Percentiles rank a stretch among this genome's conserved stretches.
phyloP scores from a whole-genome alignment of 1,284 basidiomycete genomes.

The Tremellales sp. region DNA sequence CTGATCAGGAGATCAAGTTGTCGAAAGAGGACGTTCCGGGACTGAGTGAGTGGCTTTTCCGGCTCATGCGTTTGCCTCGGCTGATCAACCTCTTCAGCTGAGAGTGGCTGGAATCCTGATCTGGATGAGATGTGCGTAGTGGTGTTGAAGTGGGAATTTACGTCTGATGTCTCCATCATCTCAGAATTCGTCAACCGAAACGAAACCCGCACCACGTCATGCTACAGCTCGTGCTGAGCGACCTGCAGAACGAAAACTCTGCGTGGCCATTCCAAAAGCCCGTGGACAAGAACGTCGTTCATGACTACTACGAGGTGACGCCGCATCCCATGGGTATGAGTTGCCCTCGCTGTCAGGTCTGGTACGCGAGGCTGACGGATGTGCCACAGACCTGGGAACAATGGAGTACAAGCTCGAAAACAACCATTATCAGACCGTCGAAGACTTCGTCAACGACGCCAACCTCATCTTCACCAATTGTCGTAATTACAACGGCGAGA shows the following conservation, averaged over 20 bases:
- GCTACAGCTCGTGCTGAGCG: conserved; percentile 80
- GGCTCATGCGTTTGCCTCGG: background rate
- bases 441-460: conserved; percentile 75
- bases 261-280: conserved; percentile 67
- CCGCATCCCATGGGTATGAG: conserved; percentile 86
- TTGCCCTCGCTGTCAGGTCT: background rate
- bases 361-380: background rate
- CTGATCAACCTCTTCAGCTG: conserved; percentile 53
- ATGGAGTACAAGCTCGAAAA: conserved; percentile 91
- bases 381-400: conserved; percentile 69
- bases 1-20: conserved; percentile 36
- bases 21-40: conserved; percentile 70
- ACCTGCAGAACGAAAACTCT: conserved; percentile 73
- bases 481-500: conserved; percentile 79
- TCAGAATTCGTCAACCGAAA: conserved; percentile 54
- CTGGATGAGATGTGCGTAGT: conserved; percentile 68
- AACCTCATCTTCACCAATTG: conserved; percentile 90
- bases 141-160: background rate
- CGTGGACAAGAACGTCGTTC: conserved; percentile 77
- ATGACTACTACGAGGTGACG: conserved; percentile 89
- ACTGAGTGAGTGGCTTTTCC: conserved; percentile 56
- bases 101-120: conserved; percentile 89
- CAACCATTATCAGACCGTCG: conserved; percentile 66
- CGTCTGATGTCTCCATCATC: background rate
- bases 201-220: conserved; percentile 57